A percentile compares a stretch with the other conserved stretches of the same genome.
These are phyloP conservation scores for Capsicum rhomboideum DNA, from an alignment of 257 asterid genomes.

Conservation along the genomic window DNA sequence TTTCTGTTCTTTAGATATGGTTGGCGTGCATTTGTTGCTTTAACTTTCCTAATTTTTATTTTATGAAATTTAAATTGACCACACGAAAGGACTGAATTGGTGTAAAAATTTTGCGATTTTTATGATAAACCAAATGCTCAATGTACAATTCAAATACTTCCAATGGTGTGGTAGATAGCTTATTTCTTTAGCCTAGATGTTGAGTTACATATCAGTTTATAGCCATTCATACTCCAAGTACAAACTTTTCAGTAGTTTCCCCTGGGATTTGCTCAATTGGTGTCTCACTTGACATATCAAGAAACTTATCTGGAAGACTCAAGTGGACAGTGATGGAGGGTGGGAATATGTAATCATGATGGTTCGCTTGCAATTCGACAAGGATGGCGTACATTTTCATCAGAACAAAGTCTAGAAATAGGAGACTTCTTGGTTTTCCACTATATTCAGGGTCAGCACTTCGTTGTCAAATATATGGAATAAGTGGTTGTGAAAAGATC, in stretches of 20 bases:
- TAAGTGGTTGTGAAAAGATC: too few relatives aligned
- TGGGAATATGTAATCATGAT: too few relatives aligned
- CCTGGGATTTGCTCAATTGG: too few relatives aligned
- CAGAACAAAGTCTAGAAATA: too few relatives aligned
- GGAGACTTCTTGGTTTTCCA: too few relatives aligned
- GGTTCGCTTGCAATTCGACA: too few relatives aligned
- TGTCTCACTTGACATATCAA: too few relatives aligned
- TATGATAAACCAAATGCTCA: not conserved
- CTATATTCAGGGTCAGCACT: too few relatives aligned
- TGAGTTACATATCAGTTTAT: not conserved
- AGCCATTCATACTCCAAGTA: not conserved
- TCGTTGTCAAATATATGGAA: too few relatives aligned
- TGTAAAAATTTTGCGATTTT: not conserved
- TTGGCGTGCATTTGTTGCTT: not conserved
- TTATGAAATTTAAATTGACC: not conserved
- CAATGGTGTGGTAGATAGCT: not conserved
- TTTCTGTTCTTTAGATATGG: not conserved
- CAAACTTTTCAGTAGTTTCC: slow-evolving; percentile 36
- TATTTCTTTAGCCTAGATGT: not conserved
- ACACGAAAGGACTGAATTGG: not conserved
- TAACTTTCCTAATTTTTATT: not conserved
- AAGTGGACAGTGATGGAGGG: too few relatives aligned
- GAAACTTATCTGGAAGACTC: too few relatives aligned
- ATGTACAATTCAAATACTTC: not conserved
- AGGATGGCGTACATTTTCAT: too few relatives aligned